phyloP scores from a whole-genome alignment of 768 basidiomycete species.

The Boletus rex-veris region DNA sequence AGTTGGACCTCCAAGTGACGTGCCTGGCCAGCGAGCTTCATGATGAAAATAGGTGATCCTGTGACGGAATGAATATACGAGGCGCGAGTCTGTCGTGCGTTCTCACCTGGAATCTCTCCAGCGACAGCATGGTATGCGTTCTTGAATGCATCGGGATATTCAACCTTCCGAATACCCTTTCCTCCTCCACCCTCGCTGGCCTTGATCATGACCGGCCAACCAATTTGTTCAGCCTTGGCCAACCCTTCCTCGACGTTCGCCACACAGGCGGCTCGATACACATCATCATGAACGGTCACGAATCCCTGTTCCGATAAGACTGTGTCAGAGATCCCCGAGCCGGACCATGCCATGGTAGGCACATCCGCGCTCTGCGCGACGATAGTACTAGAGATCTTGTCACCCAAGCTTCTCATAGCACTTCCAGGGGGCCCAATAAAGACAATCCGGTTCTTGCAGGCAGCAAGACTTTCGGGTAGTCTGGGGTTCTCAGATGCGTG shows the following conservation, averaged over 20 bases:
- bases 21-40: slow-evolving; percentile 98
- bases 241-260: slow-evolving; percentile 85
- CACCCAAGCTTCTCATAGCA: slow-evolving; percentile 97
- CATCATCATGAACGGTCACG: slow-evolving; percentile 91
- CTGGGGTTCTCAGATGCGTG: slow-evolving; percentile 99
- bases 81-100: background rate
- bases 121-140: slow-evolving; percentile 91
- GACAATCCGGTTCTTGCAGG: slow-evolving; percentile 92
- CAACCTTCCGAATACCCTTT: slow-evolving; percentile 97
- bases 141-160: slow-evolving; percentile 81
- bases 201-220: slow-evolving; percentile 99
- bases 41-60: slow-evolving; percentile 99
- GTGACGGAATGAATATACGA: slow-evolving; percentile 8
- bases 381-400: slow-evolving; percentile 99
- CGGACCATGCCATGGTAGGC: slow-evolving; percentile 99
- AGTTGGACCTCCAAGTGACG: slow-evolving; percentile 98
- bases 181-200: slow-evolving; percentile 99
- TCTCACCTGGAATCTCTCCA: slow-evolving; percentile 92
- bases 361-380: slow-evolving; percentile 96
- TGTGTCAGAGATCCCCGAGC: slow-evolving; percentile 89
- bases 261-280: slow-evolving; percentile 86
- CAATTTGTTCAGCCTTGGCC: slow-evolving; percentile 78
- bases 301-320: slow-evolving; percentile 80
- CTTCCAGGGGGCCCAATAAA: slow-evolving; percentile 99
- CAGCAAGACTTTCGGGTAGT: slow-evolving; percentile 87